A percentile compares a stretch with the other conserved stretches of the same genome.
phyloP scores from a whole-genome alignment of 257 asterid species.

The Nicotiana knightiana region DNA sequence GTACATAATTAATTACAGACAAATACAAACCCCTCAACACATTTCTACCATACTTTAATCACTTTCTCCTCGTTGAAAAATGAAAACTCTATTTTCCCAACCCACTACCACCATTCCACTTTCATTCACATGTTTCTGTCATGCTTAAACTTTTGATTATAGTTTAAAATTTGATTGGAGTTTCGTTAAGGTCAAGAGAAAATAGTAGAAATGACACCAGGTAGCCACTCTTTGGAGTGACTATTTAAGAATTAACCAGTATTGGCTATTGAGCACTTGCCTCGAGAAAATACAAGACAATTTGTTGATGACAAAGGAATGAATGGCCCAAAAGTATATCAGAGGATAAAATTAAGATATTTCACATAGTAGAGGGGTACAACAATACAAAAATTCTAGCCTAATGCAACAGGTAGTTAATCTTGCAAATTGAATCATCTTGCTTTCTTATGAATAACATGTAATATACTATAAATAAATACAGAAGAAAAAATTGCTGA shows the following conservation, averaged over 20 bases:
- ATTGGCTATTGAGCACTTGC: too few relatives aligned
- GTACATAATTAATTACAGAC: background rate
- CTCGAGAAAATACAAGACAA: too few relatives aligned
- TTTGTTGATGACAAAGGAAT: too few relatives aligned
- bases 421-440: background rate
- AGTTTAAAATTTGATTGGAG: too few relatives aligned
- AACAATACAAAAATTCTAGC: background rate
- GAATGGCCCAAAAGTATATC: too few relatives aligned
- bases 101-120: background rate
- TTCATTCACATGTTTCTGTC: background rate
- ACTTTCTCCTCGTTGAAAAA: background rate
- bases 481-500: background rate
- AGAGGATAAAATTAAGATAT: too few relatives aligned
- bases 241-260: too few relatives aligned
- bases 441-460: background rate
- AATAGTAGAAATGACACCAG: too few relatives aligned
- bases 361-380: too few relatives aligned
- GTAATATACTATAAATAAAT: background rate
- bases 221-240: too few relatives aligned
- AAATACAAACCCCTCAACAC: background rate
- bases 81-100: background rate
- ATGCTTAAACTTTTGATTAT: background rate
- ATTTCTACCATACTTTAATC: background rate
- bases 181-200: too few relatives aligned
- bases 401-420: background rate